phyloP scores from a whole-genome alignment of 129 eudicot species.

The Escallonia rubra region DNA sequence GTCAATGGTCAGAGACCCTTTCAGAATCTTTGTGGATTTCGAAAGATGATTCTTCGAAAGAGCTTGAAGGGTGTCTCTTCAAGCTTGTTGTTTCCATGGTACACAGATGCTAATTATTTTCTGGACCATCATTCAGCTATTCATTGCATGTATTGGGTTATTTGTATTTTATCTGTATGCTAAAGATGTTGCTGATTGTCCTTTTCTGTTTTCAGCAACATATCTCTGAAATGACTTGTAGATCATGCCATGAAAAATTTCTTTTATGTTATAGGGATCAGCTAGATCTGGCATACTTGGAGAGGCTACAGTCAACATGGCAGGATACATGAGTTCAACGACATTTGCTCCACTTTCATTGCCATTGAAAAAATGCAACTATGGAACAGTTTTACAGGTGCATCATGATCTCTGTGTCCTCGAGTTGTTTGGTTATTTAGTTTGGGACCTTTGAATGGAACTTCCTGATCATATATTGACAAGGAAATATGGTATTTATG shows the following conservation, averaged over 20 bases:
- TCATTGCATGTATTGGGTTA: too few relatives aligned
- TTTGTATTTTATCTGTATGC: neutral
- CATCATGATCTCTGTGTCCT: neutral
- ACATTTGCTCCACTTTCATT: constrained; percentile 54
- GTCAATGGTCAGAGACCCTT: constrained; percentile 76
- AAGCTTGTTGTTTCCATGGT: constrained; percentile 83
- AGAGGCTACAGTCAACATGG: constrained; percentile 68
- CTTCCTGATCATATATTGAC: too few relatives aligned
- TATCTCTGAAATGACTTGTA: neutral
- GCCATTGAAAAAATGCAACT: constrained; percentile 78
- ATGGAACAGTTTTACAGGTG: constrained; percentile 77
- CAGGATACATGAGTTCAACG: constrained; percentile 54
- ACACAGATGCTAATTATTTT: constrained; percentile 7
- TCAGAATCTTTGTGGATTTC: constrained; percentile 70
- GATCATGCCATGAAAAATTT: neutral
- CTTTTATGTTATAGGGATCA: constrained; percentile 59
- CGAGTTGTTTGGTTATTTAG: neutral
- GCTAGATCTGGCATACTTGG: constrained; percentile 91
- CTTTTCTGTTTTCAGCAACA: neutral
- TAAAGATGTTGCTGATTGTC: neutral
- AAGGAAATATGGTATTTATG: too few relatives aligned
- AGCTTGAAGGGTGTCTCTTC: constrained; percentile 56
- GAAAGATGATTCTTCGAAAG: constrained; percentile 54
- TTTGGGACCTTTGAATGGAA: too few relatives aligned
- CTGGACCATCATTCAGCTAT: neutral